phyloP scores from a whole-genome alignment of 148 eudicot genomes.

The Silene conica region DNA sequence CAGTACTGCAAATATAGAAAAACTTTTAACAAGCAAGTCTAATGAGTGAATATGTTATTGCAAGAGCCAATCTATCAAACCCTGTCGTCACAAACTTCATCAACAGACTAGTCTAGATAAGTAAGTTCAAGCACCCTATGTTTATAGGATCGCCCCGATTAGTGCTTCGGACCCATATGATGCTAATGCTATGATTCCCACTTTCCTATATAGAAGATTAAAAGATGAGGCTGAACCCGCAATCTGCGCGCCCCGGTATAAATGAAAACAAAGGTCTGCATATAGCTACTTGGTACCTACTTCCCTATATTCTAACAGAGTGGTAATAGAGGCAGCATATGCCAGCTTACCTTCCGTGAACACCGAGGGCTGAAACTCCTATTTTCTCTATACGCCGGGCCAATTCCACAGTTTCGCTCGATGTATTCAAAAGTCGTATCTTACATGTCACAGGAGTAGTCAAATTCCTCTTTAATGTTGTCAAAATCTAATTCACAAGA shows the following conservation, averaged over 20 bases:
- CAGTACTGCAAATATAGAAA: neutral
- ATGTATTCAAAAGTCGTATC: conserved; percentile 59
- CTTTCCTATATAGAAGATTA: no score
- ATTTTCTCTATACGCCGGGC: conserved; percentile 78
- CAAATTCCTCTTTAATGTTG: conserved; percentile 71
- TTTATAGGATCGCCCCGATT: no score
- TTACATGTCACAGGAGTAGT: conserved; percentile 74
- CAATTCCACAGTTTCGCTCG: conserved; percentile 69
- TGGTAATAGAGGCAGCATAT: neutral
- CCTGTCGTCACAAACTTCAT: no score
- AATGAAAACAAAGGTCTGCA: no score
- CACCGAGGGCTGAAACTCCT: conserved; percentile 85
- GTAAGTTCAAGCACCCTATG: no score
- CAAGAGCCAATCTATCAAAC: no score
- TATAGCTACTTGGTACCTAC: no score
- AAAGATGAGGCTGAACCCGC: no score
- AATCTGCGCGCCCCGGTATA: no score
- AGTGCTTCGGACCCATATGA: no score
- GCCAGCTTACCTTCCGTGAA: conserved; percentile 70
- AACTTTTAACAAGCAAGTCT: neutral
- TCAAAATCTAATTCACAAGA: conserved; percentile 50
- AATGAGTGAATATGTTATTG: neutral
- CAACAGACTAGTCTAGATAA: no score
- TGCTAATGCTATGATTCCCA: no score
- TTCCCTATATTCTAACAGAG: neutral